Evolutionary conservation across 176 grass and related monocot genomes (phyloP), one percentile per base, ranked within the genome.

Genomic region (Zoysia japonica): DNA sequence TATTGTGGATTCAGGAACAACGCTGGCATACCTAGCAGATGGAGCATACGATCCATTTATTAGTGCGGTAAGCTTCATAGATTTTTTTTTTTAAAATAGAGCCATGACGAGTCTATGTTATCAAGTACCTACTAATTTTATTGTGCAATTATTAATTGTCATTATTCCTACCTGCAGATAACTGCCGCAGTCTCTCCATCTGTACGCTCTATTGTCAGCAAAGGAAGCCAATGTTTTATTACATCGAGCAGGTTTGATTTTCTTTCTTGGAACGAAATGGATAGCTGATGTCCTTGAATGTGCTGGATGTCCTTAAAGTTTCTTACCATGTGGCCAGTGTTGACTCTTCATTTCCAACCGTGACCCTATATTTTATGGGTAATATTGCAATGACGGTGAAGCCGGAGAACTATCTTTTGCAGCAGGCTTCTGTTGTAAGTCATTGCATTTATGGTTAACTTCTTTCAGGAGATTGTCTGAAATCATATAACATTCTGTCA

Each of bases 401-500:
- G 72, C 96, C 96, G 14, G 86, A 99, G 67, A 87, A 93, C 82
- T 99, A 99, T 88, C 96, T 99, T 86, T 48, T 99, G 51, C 88
- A 93, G 83, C 90, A 99, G 84, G 84, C 72, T 72, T 87, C 72
- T 48, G 77, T 87, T 78, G 96, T 95, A 92, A 84, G 90, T 78
- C 7, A 11, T 47, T 84, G 45, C 49, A 61, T 39, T 54, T 82
- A 75, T 74, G 60, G 41, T 50, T 50, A 65, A 75, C 5, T 80
- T 35, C 13, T 81, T 85, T 55, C 80, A 50, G 43, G 44, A 7
- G 36, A 75, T 6, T 77, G 11, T 77, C 70, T 85, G 61, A 17
- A 46, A n/a, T 48, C 52, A 56, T 50, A 68, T 84, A 75, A 81
- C 81, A 50, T 10, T 36, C 19, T 81, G 47, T 63, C 14, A 54